Base-by-base conservation (phyloP, 371 early-diverging fungal species). In the Syncephalastrum sp. region DNA sequence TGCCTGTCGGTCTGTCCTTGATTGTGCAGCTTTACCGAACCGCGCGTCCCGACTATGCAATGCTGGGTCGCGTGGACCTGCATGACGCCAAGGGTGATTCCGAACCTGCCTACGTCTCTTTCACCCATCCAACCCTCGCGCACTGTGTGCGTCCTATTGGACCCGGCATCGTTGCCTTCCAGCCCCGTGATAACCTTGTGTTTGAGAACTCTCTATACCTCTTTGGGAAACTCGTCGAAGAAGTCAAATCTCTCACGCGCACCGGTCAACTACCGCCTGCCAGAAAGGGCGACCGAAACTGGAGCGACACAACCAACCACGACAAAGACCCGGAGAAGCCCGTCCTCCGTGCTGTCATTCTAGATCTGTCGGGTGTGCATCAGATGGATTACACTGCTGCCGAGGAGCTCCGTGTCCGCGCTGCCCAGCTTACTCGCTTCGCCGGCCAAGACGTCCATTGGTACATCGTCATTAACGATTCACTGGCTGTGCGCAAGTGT, bases 331-430 rank as follows among this genome's bases (percentile, higher is more conserved):
- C 57, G 17, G 67, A 72, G 57, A 72, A 67, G 48, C 58, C 63
- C 4, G n/a, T 47, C 0, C 47, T 67, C 23, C 90, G 2, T 56
- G 88, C 93, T 0, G 61, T 95, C 19, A 68, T 95, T 17, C 72
- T 95, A n/a, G 93, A 93, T 64, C 79, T 95, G 50, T 77, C 88
- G 1, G 85, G 84, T 12, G 93, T 92, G 13, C 87, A 89, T 53
- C 72, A 79, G 33, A 81, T 93, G 63, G 95, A 95, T 57, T 81
- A 84, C 25, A 87, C 93, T 1, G 94, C 91, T 27, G 66, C 89
- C 49, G 92, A 92, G 59, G 78, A 82, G 14, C 75, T 93, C 21
- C 59, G 74, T 6, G 76, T 76, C 42, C 54, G 69, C 5, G 77
- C 77, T 1, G 65, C 72, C 2, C 69, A 72, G 54, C 70, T 74